Base-by-base conservation (phyloP, 1,284 basidiomycete genomes). In the Cutaneotrichosporon sp. region DNA sequence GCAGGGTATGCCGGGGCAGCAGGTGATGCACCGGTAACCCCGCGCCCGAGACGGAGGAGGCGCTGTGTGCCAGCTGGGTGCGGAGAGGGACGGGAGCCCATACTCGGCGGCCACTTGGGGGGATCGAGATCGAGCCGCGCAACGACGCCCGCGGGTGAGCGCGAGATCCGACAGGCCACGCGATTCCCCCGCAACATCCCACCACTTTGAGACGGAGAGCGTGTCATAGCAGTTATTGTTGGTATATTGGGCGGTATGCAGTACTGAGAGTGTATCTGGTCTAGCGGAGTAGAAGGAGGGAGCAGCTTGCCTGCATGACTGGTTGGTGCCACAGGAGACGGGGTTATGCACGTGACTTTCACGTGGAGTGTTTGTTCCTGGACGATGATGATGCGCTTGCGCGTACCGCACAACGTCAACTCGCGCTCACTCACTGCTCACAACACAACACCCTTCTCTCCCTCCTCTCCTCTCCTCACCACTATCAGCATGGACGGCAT, bases 401-500 rank as follows among this genome's bases (percentile, higher is more conserved):
- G 50, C 51, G 51, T 53, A 53, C 51, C n/a, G 51, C n/a, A 18
- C 54, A 55, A 45, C 54, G 18, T 29, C 54, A 55, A 55, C 54
- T 16, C 20, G 22, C 24, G 20, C 36, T 22, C 36, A 27, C 42
- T 13, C 3, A 10, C 50, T 29, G 4, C 47, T 18, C 29, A 20
- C 29, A 50, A 27, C 47, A 27, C 18, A n/a, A n/a, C n/a, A n/a
- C n/a, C n/a, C n/a, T n/a, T n/a, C n/a, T n/a, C n/a, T n/a, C n/a
- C 43, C 27, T 50, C 29, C 33, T 33, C 27, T 31, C 14, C 20
- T 16, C 34, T 36, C 50, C 50, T 18, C 20, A 36, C 24, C 16
- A 31, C 18, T 20, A 10, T 45, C 66, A 72, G 33, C 60, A 77
- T 77, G 75, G 68, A 70, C 61, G 71, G 71, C 67, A 79, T 78